These are phyloP conservation scores for Trametes cingulata DNA, from an alignment of 768 basidiomycete species.

Conservation along the genomic window DNA sequence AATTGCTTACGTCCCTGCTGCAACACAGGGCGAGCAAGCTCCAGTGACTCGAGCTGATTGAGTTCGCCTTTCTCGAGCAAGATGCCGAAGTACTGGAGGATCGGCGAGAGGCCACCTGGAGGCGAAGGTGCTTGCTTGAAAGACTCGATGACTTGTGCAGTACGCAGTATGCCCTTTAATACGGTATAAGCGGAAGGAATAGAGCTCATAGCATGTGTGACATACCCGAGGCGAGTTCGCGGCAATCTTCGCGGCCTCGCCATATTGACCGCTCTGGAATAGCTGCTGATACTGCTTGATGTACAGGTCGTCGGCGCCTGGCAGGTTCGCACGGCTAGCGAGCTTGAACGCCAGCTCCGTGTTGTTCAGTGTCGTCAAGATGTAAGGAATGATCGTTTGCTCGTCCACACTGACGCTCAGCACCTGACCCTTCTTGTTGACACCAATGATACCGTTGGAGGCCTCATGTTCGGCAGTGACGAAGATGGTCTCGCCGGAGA, in stretches of 20 bases:
- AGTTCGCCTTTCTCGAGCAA: slow-evolving; percentile 98
- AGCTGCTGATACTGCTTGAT: slow-evolving; percentile 91
- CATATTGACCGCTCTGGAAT: slow-evolving; percentile 85
- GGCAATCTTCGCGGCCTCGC: slow-evolving; percentile 95
- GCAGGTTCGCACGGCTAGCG: slow-evolving; percentile 92
- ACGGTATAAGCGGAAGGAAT: not conserved
- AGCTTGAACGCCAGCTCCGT: slow-evolving; percentile 98
- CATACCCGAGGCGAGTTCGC: slow-evolving; percentile 90
- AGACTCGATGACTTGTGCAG: slow-evolving; percentile 91
- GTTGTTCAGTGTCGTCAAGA: slow-evolving; percentile 91
- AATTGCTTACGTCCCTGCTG: slow-evolving; percentile 96
- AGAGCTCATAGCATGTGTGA: not conserved
- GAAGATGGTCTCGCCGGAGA: slow-evolving; percentile 99
- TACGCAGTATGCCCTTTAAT: slow-evolving; percentile 86
- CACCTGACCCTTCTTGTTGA: slow-evolving; percentile 99
- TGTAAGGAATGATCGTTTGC: slow-evolving; percentile 93
- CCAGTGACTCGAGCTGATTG: slow-evolving; percentile 93
- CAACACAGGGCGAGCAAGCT: slow-evolving; percentile 93
- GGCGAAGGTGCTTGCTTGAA: slow-evolving; percentile 96
- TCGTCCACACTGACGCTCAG: slow-evolving; percentile 97
- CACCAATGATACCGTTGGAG: slow-evolving; percentile 94
- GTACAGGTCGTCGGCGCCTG: slow-evolving; percentile 97
- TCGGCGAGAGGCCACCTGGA: slow-evolving; percentile 89
- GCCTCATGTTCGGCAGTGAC: slow-evolving; percentile 96
- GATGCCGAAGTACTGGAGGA: slow-evolving; percentile 98